These are phyloP conservation scores for Phialocephala subalpina DNA, from an alignment of 2,329 filamentous ascomycete species.

Conservation along the genomic window DNA sequence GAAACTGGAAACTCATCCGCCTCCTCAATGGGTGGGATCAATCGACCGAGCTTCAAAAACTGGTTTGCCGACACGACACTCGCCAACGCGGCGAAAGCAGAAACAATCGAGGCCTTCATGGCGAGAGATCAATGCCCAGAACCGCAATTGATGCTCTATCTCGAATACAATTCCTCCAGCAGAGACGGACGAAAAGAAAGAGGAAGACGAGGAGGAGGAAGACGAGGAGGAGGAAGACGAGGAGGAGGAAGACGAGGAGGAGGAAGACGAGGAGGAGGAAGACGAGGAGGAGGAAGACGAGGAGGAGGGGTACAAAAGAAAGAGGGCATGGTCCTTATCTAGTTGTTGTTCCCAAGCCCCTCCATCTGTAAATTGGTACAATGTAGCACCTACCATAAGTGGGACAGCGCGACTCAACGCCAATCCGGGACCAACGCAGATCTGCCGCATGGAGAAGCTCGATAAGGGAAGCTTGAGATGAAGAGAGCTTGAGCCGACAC, in stretches of 20 bases:
- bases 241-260: no score
- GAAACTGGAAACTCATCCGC: constrained; percentile 29
- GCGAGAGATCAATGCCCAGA: constrained; percentile 16
- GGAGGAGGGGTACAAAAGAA: neutral
- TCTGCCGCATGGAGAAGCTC: constrained; percentile 17
- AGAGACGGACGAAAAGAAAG: constrained; percentile 17
- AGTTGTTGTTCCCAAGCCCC: no score
- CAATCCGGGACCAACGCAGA: constrained; percentile 11
- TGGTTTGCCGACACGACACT: constrained; percentile 29
- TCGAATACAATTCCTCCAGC: constrained; percentile 10
- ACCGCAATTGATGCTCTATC: constrained; percentile 19
- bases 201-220: neutral
- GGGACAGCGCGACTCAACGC: constrained; percentile 19
- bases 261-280: no score
- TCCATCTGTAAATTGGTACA: neutral
- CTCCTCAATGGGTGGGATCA: constrained; percentile 36
- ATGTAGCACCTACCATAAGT: constrained; percentile 24
- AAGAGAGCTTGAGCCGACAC: constrained; percentile 1
- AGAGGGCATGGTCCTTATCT: neutral
- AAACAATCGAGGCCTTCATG: constrained; percentile 39
- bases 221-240: constrained; percentile 5
- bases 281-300: no score
- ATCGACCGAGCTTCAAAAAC: constrained; percentile 32
- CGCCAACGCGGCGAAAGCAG: constrained; percentile 32
- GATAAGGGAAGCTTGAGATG: constrained; percentile 15